Conservation (phyloP, 768 basidiomycete genomes). For the Mycena leptocephala region DNA sequence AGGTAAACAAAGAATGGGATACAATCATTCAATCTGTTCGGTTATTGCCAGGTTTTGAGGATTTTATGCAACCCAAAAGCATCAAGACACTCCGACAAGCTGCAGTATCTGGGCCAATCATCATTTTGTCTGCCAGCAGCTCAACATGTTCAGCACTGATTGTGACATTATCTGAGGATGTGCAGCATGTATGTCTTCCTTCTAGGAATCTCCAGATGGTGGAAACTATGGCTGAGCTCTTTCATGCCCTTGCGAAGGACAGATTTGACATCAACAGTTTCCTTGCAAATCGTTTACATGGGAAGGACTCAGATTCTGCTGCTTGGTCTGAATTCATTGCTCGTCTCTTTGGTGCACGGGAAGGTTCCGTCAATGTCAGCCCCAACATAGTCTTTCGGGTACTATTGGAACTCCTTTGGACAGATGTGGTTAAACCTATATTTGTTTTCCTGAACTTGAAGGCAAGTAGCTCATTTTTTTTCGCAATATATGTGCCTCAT, state of each 20-base stretch:
- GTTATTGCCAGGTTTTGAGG: too few species aligned
- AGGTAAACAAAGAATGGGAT: too few species aligned
- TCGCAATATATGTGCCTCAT: neutral
- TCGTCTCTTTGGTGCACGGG: neutral
- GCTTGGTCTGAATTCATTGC: neutral
- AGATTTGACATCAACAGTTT: conserved; percentile 3
- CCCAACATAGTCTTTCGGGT: neutral
- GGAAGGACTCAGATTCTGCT: neutral
- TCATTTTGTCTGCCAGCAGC: too few species aligned
- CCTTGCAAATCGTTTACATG: neutral
- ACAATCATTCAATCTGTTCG: too few species aligned
- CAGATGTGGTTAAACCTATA: neutral
- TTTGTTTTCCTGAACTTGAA: neutral
- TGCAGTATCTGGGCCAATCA: too few species aligned
- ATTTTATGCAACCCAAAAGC: too few species aligned
- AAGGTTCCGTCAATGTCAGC: neutral
- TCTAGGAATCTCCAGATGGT: neutral
- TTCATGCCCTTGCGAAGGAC: neutral
- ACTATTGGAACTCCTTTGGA: neutral
- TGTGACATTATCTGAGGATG: neutral
- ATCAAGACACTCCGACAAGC: too few species aligned
- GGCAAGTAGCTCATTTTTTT: neutral
- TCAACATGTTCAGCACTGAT: neutral
- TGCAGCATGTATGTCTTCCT: neutral
- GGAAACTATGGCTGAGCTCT: conserved; percentile 1